phyloP scores from a whole-genome alignment of 208 protist species.

The Vickermania ingenoplastis region DNA sequence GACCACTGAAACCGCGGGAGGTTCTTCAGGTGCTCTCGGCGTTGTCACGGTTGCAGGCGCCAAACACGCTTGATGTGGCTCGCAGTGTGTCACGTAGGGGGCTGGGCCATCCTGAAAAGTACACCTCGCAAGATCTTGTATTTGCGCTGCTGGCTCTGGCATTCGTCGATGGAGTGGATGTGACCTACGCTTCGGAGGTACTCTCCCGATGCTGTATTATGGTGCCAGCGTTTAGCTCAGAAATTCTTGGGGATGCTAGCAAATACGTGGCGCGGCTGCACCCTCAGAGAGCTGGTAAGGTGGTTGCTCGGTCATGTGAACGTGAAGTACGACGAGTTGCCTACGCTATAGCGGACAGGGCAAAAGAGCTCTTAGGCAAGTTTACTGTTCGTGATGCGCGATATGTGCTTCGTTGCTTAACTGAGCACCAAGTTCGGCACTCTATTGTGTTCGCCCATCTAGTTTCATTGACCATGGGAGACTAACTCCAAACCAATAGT shows the following conservation, averaged over 20 bases:
- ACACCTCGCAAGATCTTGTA: conserved; percentile 56
- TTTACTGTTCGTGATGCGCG: conserved; percentile 65
- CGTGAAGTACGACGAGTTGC: conserved; percentile 52
- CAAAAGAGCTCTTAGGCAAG: conserved; percentile 47
- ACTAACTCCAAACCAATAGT: conserved; percentile 7
- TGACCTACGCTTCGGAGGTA: conserved; percentile 35
- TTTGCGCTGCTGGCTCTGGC: conserved; percentile 59
- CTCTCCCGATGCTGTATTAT: conserved; percentile 37
- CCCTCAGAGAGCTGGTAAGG: conserved; percentile 20
- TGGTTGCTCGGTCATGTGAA: conserved; percentile 27
- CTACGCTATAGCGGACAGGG: conserved; percentile 39
- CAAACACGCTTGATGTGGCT: conserved; percentile 27
- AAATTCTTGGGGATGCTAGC: conserved; percentile 46
- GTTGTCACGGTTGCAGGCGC: conserved; percentile 41
- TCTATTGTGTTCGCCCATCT: conserved; percentile 73
- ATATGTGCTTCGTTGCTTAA: conserved; percentile 65
- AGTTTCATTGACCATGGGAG: conserved; percentile 24
- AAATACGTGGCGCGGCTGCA: conserved; percentile 72
- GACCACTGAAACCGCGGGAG: conserved; percentile 31
- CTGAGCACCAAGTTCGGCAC: conserved; percentile 65
- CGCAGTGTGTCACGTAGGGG: conserved; percentile 36
- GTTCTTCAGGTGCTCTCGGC: conserved; percentile 51
- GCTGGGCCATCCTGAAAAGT: conserved; percentile 21
- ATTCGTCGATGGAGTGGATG: conserved; percentile 34
- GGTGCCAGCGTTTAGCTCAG: conserved; percentile 21